Evolutionary conservation across 2,329 filamentous ascomycete genomes (phyloP), one percentile per base, ranked within the genome.

Genomic region (Lecanoromycetidae sp.): DNA sequence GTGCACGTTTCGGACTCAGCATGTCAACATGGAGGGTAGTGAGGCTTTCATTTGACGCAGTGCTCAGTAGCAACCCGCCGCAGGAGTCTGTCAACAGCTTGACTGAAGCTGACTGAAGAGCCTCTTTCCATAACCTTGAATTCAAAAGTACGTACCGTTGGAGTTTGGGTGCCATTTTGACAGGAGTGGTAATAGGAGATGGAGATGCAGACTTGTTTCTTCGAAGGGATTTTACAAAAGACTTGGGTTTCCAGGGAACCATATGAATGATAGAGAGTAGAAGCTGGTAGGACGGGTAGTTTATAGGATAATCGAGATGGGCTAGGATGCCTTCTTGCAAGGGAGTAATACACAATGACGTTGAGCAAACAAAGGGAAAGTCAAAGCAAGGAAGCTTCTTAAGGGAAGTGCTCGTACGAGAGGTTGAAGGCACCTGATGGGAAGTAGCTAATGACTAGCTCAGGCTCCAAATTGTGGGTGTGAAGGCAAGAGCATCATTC

Each of bases 161-260:
- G 55, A 56, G 32, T 44, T 44, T 44, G 38, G 52, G 45, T 15
- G 58, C 52, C 63, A 66, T 66, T 55, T 40, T 59, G 55, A 40
- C 46, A 30, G 56, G 49, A 36, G 10, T 27, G 19, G 9, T 42
- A n/a, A n/a, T n/a, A n/a, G n/a, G n/a, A n/a, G n/a, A n/a, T n/a
- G n/a, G n/a, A n/a, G n/a, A n/a, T n/a, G n/a, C n/a, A 20, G 29
- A 20, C 19, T 25, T 36, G 6, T 19, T 37, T 30, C 23, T 42
- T 25, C 10, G 27, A 4, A 30, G 25, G n/a, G 12, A 5, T 15
- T 20, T n/a, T 13, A 19, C 20, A 23, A 35, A 30, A 17, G 23
- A 30, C 38, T 42, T 47, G 37, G 13, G 25, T 17, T 20, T 20
- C 17, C 22, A 30, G 15, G 30, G 20, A 22, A 30, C 23, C 13